phyloP scores from a whole-genome alignment of 2,329 filamentous ascomycete species.

The Torrubiella hemipterigena region DNA sequence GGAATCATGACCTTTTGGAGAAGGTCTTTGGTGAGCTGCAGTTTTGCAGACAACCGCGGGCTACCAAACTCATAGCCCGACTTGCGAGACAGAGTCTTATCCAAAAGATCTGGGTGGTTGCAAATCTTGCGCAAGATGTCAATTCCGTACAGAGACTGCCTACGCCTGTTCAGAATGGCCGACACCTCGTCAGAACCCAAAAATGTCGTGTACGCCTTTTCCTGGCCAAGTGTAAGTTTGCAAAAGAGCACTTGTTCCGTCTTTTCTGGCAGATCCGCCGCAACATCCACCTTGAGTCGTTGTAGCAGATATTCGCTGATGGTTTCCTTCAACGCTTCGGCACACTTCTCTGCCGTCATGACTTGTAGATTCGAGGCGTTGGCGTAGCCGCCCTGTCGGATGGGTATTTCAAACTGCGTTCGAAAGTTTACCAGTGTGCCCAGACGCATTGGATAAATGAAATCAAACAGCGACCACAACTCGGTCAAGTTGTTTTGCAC shows the following conservation, averaged over 20 bases:
- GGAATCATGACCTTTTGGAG: constrained; percentile 74
- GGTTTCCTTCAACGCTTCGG: constrained; percentile 83
- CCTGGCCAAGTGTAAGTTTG: constrained; percentile 68
- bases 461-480: constrained; percentile 95
- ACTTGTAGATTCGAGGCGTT: constrained; percentile 92
- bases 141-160: constrained; percentile 78
- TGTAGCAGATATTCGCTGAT: constrained; percentile 91
- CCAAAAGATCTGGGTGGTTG: constrained; percentile 85
- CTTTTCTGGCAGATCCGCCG: constrained; percentile 87
- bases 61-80: constrained; percentile 66
- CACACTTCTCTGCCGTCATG: constrained; percentile 87
- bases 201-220: constrained; percentile 70
- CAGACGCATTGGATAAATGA: constrained; percentile 90
- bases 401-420: constrained; percentile 86
- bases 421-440: constrained; percentile 87
- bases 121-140: constrained; percentile 92
- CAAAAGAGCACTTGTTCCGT: constrained; percentile 94
- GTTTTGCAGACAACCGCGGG: constrained; percentile 75
- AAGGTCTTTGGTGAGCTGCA: constrained; percentile 85
- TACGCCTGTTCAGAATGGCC: constrained; percentile 63
- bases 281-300: constrained; percentile 86
- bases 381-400: constrained; percentile 84
- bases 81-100: constrained; percentile 45
- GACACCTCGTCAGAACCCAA: constrained; percentile 73
- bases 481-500: constrained; percentile 96